Percentiles rank a stretch among this genome's conserved stretches.
Evolutionary conservation across 1,139 yeast genomes (phyloP).

Genomic region (Yamadazyma diospyri): DNA sequence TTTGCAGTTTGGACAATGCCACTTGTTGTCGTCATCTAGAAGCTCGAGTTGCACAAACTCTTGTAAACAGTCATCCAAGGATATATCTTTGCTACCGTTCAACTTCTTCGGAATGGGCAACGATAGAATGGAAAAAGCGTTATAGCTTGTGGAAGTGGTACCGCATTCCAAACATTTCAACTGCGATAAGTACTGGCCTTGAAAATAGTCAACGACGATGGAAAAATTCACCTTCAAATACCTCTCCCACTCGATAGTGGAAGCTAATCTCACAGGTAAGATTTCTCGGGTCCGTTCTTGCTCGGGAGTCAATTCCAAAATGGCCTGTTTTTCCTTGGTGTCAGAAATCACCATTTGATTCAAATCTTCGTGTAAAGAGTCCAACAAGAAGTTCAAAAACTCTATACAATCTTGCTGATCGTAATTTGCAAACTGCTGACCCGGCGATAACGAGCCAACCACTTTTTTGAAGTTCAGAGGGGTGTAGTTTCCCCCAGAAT

Average conservation of each 20-base stretch:
- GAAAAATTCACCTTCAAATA: slow-evolving; percentile 83
- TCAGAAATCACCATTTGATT: slow-evolving; percentile 50
- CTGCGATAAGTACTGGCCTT: slow-evolving; percentile 85
- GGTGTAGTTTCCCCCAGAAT: slow-evolving; percentile 45
- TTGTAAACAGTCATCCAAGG: slow-evolving; percentile 61
- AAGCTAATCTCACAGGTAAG: slow-evolving; percentile 77
- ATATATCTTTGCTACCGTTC: slow-evolving; percentile 22
- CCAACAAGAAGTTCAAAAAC: slow-evolving; percentile 77
- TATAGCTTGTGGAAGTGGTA: slow-evolving; percentile 82
- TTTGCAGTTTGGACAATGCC: slow-evolving; percentile 87
- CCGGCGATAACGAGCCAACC: slow-evolving; percentile 66
- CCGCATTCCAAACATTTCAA: slow-evolving; percentile 74
- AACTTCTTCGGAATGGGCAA: slow-evolving; percentile 61
- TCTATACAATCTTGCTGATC: slow-evolving; percentile 96
- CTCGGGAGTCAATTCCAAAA: slow-evolving; percentile 56
- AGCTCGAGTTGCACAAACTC: slow-evolving; percentile 67
- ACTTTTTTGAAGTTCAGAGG: slow-evolving; percentile 61
- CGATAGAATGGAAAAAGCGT: slow-evolving; percentile 71
- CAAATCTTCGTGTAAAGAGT: slow-evolving; percentile 85
- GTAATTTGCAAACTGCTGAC: slow-evolving; percentile 56
- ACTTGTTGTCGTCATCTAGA: slow-evolving; percentile 77
- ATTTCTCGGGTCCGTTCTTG: slow-evolving; percentile 76
- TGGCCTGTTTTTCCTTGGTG: slow-evolving; percentile 36
- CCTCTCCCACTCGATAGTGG: slow-evolving; percentile 94
- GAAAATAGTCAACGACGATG: slow-evolving; percentile 78